Conservation (phyloP, 306 rosid genomes). For the barrel medic (Medicago truncatula) region MtrunA17r5.0-ANR NC_053045.1:40056501-40057000, state of each 20-base stretch:
- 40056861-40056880: background rate
- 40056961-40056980: background rate
- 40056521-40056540: too few relatives aligned
- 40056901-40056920: constrained; percentile 99
- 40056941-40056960: constrained; percentile 55
- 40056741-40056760: constrained; percentile 97
- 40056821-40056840: constrained; percentile 15
- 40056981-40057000: constrained; percentile 11
- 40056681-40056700: constrained; percentile 68
- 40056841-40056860: constrained; percentile 18
- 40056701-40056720: constrained; percentile 85
- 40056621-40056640: background rate
- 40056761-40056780: constrained; percentile 96
- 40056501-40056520: too few relatives aligned
- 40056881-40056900: constrained; percentile 22
- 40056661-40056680: constrained; percentile 16
- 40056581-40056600: constrained; percentile 57
- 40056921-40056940: constrained; percentile 98
- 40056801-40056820: constrained; percentile 77
- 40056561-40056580: constrained; percentile 42
- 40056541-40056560: constrained; percentile 11
- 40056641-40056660: background rate
- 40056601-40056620: constrained; percentile 31
- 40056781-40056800: constrained; percentile 89
- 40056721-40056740: constrained; percentile 75